These are phyloP conservation scores for Phytophthora pinifolia DNA, from an alignment of 352 stramenopile species.

Conservation along the genomic window DNA sequence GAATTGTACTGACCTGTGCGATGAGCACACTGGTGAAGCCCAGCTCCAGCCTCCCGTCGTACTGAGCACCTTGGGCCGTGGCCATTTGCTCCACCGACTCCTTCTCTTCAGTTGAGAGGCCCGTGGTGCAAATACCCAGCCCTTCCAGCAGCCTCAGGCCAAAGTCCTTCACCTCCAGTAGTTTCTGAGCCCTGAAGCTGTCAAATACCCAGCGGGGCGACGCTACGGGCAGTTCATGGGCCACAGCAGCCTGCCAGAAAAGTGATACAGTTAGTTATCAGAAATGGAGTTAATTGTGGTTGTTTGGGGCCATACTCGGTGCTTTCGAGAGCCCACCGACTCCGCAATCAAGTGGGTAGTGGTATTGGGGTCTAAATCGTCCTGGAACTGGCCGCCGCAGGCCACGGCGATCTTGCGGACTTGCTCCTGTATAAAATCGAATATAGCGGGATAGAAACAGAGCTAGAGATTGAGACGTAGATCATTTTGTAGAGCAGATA, in stretches of 20 bases:
- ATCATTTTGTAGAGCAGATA: constrained; percentile 12
- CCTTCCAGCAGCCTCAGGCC: constrained; percentile 52
- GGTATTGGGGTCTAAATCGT: constrained; percentile 43
- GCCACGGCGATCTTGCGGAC: constrained; percentile 66
- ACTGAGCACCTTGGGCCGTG: constrained; percentile 43
- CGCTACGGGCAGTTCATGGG: constrained; percentile 42
- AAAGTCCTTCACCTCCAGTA: constrained; percentile 44
- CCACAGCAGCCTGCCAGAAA: constrained; percentile 41
- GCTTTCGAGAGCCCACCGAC: constrained; percentile 62
- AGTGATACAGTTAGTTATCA: constrained; percentile 1
- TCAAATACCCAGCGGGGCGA: constrained; percentile 69
- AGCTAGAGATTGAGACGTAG: constrained; percentile 1
- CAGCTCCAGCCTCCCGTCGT: constrained; percentile 60
- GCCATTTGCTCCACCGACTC: constrained; percentile 52
- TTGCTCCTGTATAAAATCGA: constrained; percentile 46
- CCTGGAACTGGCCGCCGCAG: constrained; percentile 55
- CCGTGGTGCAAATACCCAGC: constrained; percentile 63
- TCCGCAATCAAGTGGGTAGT: constrained; percentile 73
- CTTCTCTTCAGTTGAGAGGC: constrained; percentile 52
- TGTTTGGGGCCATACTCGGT: constrained; percentile 39
- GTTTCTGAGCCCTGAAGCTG: constrained; percentile 47
- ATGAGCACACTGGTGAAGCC: constrained; percentile 65
- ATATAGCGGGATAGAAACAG: not conserved
- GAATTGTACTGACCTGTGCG: constrained; percentile 34
- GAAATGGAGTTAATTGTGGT: not conserved